Evolutionary conservation across 2,329 filamentous ascomycete genomes (phyloP).

Genomic region (Cordyceps pruinosa): DNA sequence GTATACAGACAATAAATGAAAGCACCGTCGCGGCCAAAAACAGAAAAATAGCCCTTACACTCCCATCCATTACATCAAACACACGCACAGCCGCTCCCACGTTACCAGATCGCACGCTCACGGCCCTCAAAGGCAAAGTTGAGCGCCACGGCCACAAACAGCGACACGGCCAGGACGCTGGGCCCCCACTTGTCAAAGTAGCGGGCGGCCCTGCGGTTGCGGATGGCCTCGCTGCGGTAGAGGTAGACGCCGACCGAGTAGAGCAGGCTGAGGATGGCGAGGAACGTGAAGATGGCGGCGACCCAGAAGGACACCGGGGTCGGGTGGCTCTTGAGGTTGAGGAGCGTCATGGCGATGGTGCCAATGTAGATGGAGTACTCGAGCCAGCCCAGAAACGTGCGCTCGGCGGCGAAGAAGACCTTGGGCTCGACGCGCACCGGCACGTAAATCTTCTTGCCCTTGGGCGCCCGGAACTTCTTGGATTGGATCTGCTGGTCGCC

Average conservation of each 20-base stretch:
- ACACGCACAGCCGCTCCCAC: not conserved
- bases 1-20: not conserved
- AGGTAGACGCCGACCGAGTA: constrained; percentile 83
- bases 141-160: constrained; percentile 67
- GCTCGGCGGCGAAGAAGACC: constrained; percentile 92
- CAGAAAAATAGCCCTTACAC: not conserved
- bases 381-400: constrained; percentile 94
- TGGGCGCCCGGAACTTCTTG: constrained; percentile 63
- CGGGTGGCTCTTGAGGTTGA: constrained; percentile 67
- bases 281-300: constrained; percentile 70
- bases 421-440: constrained; percentile 95
- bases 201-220: constrained; percentile 72
- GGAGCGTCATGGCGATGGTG: constrained; percentile 73
- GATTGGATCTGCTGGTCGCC: constrained; percentile 48
- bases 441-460: constrained; percentile 89
- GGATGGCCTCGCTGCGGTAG: constrained; percentile 80
- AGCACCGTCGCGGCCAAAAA: not conserved
- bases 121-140: constrained; percentile 77
- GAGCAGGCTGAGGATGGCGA: constrained; percentile 69
- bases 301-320: constrained; percentile 56
- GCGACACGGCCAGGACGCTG: constrained; percentile 62
- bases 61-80: not conserved
- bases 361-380: constrained; percentile 95
- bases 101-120: constrained; percentile 48
- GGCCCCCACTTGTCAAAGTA: constrained; percentile 92